Evolutionary conservation across 805 yeast species (phyloP).

Genomic region (Teunomyces stri): DNA sequence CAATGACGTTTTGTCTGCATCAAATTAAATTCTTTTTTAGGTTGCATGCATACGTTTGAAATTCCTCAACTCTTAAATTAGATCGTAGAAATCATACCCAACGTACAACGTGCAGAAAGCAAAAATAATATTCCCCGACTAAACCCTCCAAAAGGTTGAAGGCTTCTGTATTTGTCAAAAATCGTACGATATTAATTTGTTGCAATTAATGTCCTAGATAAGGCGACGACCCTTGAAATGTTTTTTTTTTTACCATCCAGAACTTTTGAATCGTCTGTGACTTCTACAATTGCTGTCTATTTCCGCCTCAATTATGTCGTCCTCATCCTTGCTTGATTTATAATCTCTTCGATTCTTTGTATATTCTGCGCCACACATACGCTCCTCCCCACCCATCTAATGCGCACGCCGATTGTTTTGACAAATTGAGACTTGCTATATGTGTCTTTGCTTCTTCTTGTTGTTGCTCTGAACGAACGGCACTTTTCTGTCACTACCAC

Average conservation of each 20-base stretch:
- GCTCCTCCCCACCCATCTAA: too few relatives aligned
- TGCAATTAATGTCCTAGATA: neutral
- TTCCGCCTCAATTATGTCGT: neutral
- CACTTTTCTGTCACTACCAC: neutral
- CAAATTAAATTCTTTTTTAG: neutral
- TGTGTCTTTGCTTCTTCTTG: too few relatives aligned
- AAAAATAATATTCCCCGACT: neutral
- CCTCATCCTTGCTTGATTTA: neutral
- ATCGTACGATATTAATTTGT: neutral
- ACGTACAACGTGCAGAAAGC: neutral
- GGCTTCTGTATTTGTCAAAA: neutral
- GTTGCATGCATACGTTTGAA: neutral
- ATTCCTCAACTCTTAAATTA: neutral
- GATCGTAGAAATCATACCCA: neutral
- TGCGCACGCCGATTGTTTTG: too few relatives aligned
- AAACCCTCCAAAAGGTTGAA: neutral
- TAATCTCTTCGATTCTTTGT: neutral
- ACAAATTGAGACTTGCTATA: too few relatives aligned
- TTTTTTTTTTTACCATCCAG: neutral
- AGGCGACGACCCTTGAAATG: neutral
- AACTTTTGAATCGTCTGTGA: neutral
- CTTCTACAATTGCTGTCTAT: neutral
- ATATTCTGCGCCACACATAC: too few relatives aligned
- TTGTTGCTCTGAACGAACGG: neutral
- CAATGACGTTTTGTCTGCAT: slow-evolving; percentile 1